Conservation (phyloP, 176 grass and related monocot species). For the Eleusine indica region DNA sequence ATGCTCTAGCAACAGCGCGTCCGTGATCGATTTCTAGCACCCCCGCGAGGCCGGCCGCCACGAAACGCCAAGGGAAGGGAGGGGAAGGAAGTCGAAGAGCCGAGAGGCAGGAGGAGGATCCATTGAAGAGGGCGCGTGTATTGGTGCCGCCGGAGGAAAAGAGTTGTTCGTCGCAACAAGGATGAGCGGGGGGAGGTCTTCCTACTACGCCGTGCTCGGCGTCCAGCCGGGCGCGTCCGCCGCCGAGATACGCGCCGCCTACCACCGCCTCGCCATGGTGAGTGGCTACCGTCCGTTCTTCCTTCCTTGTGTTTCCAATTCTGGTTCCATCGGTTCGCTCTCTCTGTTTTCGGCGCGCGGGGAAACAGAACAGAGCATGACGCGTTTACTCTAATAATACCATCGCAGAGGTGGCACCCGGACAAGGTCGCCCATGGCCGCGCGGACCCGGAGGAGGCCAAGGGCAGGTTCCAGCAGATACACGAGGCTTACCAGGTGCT, state of each 20-base stretch:
- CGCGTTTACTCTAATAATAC: not conserved
- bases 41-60: not conserved
- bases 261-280: constrained; percentile 86
- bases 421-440: constrained; percentile 51
- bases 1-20: not conserved
- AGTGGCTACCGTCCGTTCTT: not conserved
- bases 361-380: constrained; percentile 10
- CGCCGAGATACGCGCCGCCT: constrained; percentile 75
- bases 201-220: constrained; percentile 83
- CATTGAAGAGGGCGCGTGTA: not conserved
- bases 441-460: constrained; percentile 74
- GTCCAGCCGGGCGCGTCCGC: constrained; percentile 52
- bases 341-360: not conserved
- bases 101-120: not conserved
- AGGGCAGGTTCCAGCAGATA: constrained; percentile 73
- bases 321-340: not conserved
- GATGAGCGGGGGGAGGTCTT: constrained; percentile 34
- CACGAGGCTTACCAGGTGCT: constrained; percentile 92
- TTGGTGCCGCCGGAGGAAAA: not conserved
- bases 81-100: not conserved
- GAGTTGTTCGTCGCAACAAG: not conserved
- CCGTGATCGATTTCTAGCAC: not conserved
- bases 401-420: constrained; percentile 81
- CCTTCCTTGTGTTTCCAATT: too few relatives aligned
- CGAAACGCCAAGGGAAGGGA: too few relatives aligned